Evolutionary conservation across 2,329 filamentous ascomycete genomes (phyloP).

Genomic region (Nothophoma quercina): DNA sequence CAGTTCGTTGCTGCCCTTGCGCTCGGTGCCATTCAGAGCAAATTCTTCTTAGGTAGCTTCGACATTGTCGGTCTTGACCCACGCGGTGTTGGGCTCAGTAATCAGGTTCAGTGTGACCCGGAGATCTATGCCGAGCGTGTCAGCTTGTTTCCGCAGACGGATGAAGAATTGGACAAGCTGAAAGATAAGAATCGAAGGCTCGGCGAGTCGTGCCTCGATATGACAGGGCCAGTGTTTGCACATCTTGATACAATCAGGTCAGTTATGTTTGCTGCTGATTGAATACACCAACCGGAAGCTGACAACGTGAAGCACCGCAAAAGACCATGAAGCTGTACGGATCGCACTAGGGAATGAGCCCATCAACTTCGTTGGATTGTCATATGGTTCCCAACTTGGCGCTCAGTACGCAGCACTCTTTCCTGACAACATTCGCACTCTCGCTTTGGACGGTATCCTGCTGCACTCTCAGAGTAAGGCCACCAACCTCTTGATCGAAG

Average conservation of each 20-base stretch:
- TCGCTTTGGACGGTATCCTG: conserved; percentile 56
- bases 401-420: conserved; percentile 55
- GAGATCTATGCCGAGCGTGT: no score
- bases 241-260: conserved; percentile 52
- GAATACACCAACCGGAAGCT: no score
- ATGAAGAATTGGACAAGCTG: conserved; percentile 50
- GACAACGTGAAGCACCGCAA: conserved; percentile 25
- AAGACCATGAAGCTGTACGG: conserved; percentile 49
- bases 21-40: no score
- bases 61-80: no score
- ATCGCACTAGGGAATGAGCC: conserved; percentile 43
- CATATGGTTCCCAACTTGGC: conserved; percentile 57
- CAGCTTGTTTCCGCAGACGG: conserved; percentile 49
- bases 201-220: conserved; percentile 50
- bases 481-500: conserved; percentile 47
- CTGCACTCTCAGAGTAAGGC: conserved; percentile 52
- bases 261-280: neutral
- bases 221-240: conserved; percentile 52
- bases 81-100: no score
- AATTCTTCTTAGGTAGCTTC: no score
- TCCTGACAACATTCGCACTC: conserved; percentile 52
- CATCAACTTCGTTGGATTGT: conserved; percentile 54
- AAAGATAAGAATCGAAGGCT: no score
- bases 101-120: no score
- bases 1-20: no score